Percentiles rank a stretch among this genome's conserved stretches.
phyloP scores from a whole-genome alignment of 805 yeast species.

The Teunomyces tritomae region DNA sequence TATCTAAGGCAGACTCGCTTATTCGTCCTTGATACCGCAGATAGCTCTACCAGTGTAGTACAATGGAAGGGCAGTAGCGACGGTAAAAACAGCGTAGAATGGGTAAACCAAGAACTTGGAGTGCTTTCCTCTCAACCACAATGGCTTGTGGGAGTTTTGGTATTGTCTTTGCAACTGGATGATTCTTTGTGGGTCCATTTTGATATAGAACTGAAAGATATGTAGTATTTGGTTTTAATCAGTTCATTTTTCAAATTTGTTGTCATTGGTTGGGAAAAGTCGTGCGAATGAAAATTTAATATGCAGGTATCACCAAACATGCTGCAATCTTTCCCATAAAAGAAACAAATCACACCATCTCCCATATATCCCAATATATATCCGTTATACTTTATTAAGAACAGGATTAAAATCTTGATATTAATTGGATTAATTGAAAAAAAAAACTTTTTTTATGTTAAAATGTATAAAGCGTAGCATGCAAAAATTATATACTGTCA shows the following conservation, averaged over 20 bases:
- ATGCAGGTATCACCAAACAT: neutral
- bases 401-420: too few relatives aligned
- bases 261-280: slow-evolving; percentile 4
- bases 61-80: slow-evolving; percentile 63
- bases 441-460: too few relatives aligned
- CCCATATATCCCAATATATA: too few relatives aligned
- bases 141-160: slow-evolving; percentile 40
- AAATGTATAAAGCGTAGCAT: too few relatives aligned
- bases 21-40: slow-evolving; percentile 57
- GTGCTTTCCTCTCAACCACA: slow-evolving; percentile 44
- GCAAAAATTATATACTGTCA: neutral
- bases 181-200: slow-evolving; percentile 47
- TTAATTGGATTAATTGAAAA: too few relatives aligned
- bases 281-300: neutral
- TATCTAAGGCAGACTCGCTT: neutral
- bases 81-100: slow-evolving; percentile 70
- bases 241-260: slow-evolving; percentile 13
- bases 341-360: neutral
- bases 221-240: slow-evolving; percentile 8
- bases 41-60: slow-evolving; percentile 72
- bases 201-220: slow-evolving; percentile 7
- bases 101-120: slow-evolving; percentile 74
- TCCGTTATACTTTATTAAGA: too few relatives aligned
- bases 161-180: slow-evolving; percentile 44
- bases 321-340: neutral